phyloP scores from a whole-genome alignment of 345 rosid species.

The Citrus sp. region DNA sequence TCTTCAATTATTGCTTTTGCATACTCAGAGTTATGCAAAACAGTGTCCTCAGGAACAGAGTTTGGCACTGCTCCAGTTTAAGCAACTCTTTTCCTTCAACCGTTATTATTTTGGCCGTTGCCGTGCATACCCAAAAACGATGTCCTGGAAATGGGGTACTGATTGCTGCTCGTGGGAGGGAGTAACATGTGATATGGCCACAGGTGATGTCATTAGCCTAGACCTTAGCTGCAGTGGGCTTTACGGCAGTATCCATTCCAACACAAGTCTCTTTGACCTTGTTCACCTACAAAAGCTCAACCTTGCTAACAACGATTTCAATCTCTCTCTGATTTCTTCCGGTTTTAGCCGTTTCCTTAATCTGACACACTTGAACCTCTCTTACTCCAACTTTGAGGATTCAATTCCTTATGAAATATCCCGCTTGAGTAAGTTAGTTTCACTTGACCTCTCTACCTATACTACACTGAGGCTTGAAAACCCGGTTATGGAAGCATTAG shows the following conservation, averaged over 20 bases:
- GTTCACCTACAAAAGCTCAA: neutral
- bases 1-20: neutral
- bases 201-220: neutral
- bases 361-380: neutral
- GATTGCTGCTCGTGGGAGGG: neutral
- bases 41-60: neutral
- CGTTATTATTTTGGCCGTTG: neutral
- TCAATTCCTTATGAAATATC: neutral
- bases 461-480: no score
- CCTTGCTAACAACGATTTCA: neutral
- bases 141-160: neutral
- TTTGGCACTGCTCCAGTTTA: slow-evolving; percentile 5
- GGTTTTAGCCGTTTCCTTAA: neutral
- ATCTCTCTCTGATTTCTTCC: neutral
- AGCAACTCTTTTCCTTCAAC: neutral
- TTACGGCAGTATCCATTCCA: neutral
- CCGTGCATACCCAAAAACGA: neutral
- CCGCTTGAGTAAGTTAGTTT: neutral
- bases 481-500: no score
- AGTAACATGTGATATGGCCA: neutral
- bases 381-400: neutral
- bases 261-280: neutral
- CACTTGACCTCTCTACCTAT: neutral
- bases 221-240: neutral
- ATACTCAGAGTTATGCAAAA: neutral